Evolutionary conservation across 129 eudicot genomes (phyloP), one percentile per base, ranked within the genome.

Genomic region (Heracleum sosnowskyi): DNA sequence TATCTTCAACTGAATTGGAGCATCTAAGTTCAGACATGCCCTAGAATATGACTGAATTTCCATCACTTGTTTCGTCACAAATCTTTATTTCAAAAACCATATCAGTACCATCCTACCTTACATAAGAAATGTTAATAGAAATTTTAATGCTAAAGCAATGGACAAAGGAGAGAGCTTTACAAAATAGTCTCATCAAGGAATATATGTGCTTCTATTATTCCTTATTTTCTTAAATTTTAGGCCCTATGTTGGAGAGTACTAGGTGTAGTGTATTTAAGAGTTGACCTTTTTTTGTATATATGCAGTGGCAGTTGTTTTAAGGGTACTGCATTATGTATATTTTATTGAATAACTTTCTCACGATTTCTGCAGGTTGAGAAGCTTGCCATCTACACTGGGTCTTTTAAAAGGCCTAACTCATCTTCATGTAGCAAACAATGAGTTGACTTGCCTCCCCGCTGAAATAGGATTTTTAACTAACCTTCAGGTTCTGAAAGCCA

Each of bases 401-500:
- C 84, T 88, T 70, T 88, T 95, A 80, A 87, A 91, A 82, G 74
- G 85, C 80, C 81, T 95, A 82, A 87, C 77, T 87, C 91, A 90
- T 79, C 96, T 92, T 76, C 90, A 87, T 78, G 75, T 92, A 76
- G 88, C 86, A 78, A 81, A 81, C 82, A 96, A 92, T 89, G 83
- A 89, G 81, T 79, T 96, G 84, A 85, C 87, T 26, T 64, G 79
- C 85, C 86, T 96, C 69, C 97, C 97, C 7, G 75, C 49, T 76
- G 97, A 92, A 85, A 87, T 96, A 60, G 96, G 96, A 73, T 76
- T 46, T 22, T 82, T 96, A 81, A 89, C 79, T 73, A 69, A 81
- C 63, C 96, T 96, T 69, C 80, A 96, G 87, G 88, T 92, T 66
- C 76, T 96, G 80, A 90, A 88, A 83, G 91, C 88, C 84, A 88